Base-by-base conservation (phyloP, 306 rosid species). In the Glycyrrhiza uralensis region DNA sequence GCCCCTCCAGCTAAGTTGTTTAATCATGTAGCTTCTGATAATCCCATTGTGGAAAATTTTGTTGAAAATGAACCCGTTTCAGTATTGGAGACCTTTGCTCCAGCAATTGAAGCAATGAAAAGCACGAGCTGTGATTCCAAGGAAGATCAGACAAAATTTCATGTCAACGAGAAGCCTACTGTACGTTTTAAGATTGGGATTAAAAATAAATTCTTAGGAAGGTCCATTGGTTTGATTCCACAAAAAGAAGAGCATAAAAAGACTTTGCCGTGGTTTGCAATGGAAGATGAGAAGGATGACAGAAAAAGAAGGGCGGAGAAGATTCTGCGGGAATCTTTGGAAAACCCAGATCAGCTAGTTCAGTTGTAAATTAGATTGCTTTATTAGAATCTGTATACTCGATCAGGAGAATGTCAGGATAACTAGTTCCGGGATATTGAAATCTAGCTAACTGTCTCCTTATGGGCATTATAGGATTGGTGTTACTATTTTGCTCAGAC, bases 241-340 rank as follows among this genome's bases (percentile, higher is more conserved):
- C 63, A 66, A 60, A 79, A 84, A 45, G 87, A 82, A 49, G 82
- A 79, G 45, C 80, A 78, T 70, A 64, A 68, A 78, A 82, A 74
- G 54, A 72, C 69, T 17, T 75, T 80, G 22, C 84, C 88, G 20
- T 81, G 77, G 83, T 87, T 80, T 81, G 83, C 63, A 18, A 85
- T 75, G 75, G 96, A 76, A 72, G 84, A 80, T 66, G 89, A 81
- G 78, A 84, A 84, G 82, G 89, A 87, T 77, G 96, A 87, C 77
- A 88, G 84, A 86, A 90, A 88, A 84, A 80, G 78, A 77, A 86
- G 86, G 82, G 93, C 91, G 0, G 95, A 87, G 85, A 82, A 84
- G 72, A 92, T 92, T 84, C 86, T 92, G 77, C 82, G 88, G 85
- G 85, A 85, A 79, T 88, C 95, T 42, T 84, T 87, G 84, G 92